Conservation (phyloP, 1,139 yeast species). For the Saccharomycopsis crataegensis region DNA sequence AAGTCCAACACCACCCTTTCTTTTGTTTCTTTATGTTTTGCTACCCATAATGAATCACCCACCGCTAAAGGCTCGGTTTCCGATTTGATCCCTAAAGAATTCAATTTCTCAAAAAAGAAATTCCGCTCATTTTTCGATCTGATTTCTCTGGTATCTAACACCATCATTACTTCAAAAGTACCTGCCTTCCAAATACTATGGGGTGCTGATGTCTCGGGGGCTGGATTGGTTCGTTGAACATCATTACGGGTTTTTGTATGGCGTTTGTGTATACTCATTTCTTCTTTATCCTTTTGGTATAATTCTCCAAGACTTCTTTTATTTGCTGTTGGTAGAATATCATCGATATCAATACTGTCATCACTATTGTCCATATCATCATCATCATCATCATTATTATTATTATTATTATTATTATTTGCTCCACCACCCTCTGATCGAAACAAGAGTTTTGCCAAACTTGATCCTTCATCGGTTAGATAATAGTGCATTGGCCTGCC, state of each 20-base stretch:
- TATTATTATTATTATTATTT: background rate
- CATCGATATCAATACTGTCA: background rate
- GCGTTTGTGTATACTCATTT: too few relatives aligned
- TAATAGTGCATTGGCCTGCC: constrained; percentile 59
- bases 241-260: too few relatives aligned
- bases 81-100: constrained; percentile 40
- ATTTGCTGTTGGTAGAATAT: background rate
- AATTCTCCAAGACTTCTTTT: too few relatives aligned
- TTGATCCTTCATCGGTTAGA: constrained; percentile 68
- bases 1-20: constrained; percentile 67
- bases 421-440: background rate
- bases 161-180: constrained; percentile 48
- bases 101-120: constrained; percentile 53
- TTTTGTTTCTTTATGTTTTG: constrained; percentile 50
- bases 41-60: constrained; percentile 91
- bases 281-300: too few relatives aligned
- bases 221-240: background rate
- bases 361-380: background rate
- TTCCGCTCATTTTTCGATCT: constrained; percentile 53
- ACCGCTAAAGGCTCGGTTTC: constrained; percentile 58
- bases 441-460: constrained; percentile 44
- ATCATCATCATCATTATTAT: background rate
- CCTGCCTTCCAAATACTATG: constrained; percentile 46
- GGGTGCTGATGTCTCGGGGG: background rate
- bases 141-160: constrained; percentile 81